These are phyloP conservation scores for Fusarium irregulare DNA, from an alignment of 2,329 filamentous ascomycete genomes.

Conservation along the genomic window DNA sequence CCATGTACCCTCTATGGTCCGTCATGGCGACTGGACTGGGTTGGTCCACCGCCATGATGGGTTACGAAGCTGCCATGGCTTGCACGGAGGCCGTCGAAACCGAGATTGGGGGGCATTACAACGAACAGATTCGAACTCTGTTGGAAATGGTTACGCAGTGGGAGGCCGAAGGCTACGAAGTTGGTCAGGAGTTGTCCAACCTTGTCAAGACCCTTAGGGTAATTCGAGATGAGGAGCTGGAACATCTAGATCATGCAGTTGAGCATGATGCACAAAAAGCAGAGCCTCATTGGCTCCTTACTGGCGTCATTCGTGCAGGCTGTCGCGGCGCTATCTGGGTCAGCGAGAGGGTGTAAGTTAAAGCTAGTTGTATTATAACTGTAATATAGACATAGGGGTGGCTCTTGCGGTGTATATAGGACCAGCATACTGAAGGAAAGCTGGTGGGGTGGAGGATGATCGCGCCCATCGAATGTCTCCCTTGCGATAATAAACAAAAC, in stretches of 20 bases:
- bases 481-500: constrained; percentile 19
- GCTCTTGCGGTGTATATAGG: constrained; percentile 35
- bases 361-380: constrained; percentile 45
- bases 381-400: constrained; percentile 35
- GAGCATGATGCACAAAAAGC: constrained; percentile 93
- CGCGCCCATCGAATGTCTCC: constrained; percentile 36
- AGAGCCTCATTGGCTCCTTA: constrained; percentile 88
- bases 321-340: constrained; percentile 95
- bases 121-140: constrained; percentile 85
- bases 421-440: constrained; percentile 24
- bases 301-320: constrained; percentile 86
- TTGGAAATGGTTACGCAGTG: constrained; percentile 84
- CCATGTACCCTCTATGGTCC: constrained; percentile 91
- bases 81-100: constrained; percentile 99
- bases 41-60: constrained; percentile 89
- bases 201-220: constrained; percentile 79
- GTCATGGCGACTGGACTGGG: constrained; percentile 82
- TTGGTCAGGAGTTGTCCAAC: constrained; percentile 80
- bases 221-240: constrained; percentile 94
- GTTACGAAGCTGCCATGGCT: constrained; percentile 95
- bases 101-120: constrained; percentile 96
- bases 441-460: constrained; percentile 10
- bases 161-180: constrained; percentile 80
- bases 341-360: constrained; percentile 73
- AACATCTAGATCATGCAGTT: constrained; percentile 95